Evolutionary conservation across 352 stramenopile species (phyloP).

Genomic region (Thraustochytrium sp.): DNA sequence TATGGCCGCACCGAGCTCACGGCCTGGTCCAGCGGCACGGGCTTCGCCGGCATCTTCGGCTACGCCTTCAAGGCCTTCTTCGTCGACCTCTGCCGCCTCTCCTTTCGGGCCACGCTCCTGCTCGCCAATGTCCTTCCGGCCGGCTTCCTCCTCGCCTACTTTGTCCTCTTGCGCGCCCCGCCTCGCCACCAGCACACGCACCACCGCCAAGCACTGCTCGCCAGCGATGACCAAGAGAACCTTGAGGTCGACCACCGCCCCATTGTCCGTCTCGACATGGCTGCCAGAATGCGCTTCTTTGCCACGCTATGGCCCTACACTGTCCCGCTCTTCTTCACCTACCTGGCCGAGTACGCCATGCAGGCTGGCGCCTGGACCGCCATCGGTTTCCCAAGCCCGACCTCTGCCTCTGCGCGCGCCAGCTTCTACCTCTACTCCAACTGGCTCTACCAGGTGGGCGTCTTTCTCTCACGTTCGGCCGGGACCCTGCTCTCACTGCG

Average conservation of each 20-base stretch:
- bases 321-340: slow-evolving; percentile 80
- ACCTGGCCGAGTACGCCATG: slow-evolving; percentile 86
- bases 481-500: slow-evolving; percentile 69
- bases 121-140: slow-evolving; percentile 48
- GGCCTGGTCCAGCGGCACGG: slow-evolving; percentile 85
- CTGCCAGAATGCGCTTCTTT: neutral
- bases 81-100: slow-evolving; percentile 62
- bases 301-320: slow-evolving; percentile 62
- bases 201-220: neutral
- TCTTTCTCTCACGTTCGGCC: slow-evolving; percentile 81
- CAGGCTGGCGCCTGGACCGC: slow-evolving; percentile 84
- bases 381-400: slow-evolving; percentile 81
- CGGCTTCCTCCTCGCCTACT: neutral
- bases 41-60: slow-evolving; percentile 79
- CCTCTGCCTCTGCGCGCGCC: slow-evolving; percentile 57
- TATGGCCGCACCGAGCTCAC: slow-evolving; percentile 70
- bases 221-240: neutral
- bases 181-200: neutral
- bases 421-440: slow-evolving; percentile 81
- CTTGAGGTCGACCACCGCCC: neutral
- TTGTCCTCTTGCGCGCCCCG: neutral
- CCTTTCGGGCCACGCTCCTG: slow-evolving; percentile 51
- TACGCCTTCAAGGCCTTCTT: slow-evolving; percentile 76
- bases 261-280: neutral
- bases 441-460: slow-evolving; percentile 80